Conservation (phyloP, 192 early-diverging fungal genomes). For the Tieghemiomyces parasiticus region DNA sequence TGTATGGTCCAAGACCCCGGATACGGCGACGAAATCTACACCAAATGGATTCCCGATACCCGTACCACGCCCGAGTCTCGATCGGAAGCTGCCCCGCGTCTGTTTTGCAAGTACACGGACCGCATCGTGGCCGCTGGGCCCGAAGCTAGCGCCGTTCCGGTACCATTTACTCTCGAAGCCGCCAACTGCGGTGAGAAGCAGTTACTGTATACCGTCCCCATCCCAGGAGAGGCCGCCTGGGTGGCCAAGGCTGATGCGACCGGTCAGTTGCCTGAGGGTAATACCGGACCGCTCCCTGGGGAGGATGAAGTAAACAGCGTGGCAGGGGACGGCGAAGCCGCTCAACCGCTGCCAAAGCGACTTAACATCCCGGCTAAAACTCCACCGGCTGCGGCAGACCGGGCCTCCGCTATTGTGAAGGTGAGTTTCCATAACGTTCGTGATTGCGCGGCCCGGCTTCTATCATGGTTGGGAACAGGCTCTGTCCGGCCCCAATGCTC, state of each 20-base stretch:
- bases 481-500: neutral
- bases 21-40: slow-evolving; percentile 41
- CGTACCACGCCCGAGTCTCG: neutral
- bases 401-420: neutral
- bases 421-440: too few relatives aligned
- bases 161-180: slow-evolving; percentile 6
- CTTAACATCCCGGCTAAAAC: neutral
- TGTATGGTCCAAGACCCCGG: slow-evolving; percentile 74
- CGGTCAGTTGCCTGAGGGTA: neutral
- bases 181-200: slow-evolving; percentile 43
- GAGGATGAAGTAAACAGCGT: neutral
- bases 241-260: neutral
- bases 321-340: neutral
- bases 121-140: slow-evolving; percentile 19
- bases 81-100: neutral
- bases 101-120: slow-evolving; percentile 19
- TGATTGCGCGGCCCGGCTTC: too few relatives aligned
- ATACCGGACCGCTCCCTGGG: neutral
- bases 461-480: too few relatives aligned
- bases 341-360: neutral
- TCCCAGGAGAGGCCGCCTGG: slow-evolving; percentile 56
- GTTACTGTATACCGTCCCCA: slow-evolving; percentile 50
- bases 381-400: neutral
- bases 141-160: slow-evolving; percentile 16
- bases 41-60: slow-evolving; percentile 8